phyloP scores from a whole-genome alignment of 495 filamentous ascomycete species.

The Xylaria venustula region DNA sequence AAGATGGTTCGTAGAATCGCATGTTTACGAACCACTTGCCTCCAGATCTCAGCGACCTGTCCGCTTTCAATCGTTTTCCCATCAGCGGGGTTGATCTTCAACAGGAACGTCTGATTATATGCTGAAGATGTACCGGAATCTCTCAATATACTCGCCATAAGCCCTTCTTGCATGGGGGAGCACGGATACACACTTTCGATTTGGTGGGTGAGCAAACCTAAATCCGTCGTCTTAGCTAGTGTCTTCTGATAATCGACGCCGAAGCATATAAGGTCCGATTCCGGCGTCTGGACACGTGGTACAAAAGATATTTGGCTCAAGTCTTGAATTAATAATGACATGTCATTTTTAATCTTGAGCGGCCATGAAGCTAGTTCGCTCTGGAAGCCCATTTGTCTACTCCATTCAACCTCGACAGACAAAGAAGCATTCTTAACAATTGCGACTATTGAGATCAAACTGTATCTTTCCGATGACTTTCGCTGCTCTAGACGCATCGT shows the following conservation, averaged over 20 bases:
- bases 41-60: slow-evolving; percentile 49
- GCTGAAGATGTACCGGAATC: neutral
- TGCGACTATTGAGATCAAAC: slow-evolving; percentile 2
- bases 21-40: slow-evolving; percentile 52
- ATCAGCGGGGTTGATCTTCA: slow-evolving; percentile 1
- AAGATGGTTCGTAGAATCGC: slow-evolving; percentile 56
- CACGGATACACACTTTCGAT: slow-evolving; percentile 2
- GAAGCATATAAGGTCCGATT: neutral
- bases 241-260: neutral
- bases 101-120: neutral
- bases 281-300: neutral
- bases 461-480: neutral
- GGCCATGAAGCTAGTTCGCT: neutral
- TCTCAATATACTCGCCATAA: neutral
- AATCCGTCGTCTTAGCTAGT: neutral
- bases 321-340: neutral
- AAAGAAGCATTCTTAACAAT: neutral
- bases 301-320: neutral
- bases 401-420: neutral
- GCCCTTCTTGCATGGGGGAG: slow-evolving; percentile 1
- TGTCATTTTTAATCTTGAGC: neutral
- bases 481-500: neutral
- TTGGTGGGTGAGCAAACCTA: neutral
- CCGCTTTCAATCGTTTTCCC: slow-evolving; percentile 35
- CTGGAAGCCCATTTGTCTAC: neutral